Evolutionary conservation across 2,329 filamentous ascomycete species (phyloP).

Genomic region (Trichophaea hybrida): DNA sequence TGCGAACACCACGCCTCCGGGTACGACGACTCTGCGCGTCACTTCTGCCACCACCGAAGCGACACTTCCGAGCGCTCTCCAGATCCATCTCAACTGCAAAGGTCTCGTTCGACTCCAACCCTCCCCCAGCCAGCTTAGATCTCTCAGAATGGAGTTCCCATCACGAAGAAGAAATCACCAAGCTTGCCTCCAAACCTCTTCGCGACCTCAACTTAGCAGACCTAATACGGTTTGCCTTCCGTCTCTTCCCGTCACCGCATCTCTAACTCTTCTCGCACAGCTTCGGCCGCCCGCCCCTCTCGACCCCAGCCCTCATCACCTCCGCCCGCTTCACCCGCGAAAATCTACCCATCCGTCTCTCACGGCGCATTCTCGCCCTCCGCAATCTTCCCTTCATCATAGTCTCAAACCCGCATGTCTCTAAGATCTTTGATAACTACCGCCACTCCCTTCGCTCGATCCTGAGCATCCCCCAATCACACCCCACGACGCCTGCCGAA

Average conservation of each 20-base stretch:
- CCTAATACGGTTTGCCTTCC: slow-evolving; percentile 56
- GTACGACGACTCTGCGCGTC: background rate
- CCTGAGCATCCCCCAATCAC: slow-evolving; percentile 60
- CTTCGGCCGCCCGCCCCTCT: slow-evolving; percentile 71
- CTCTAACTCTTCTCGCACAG: slow-evolving; percentile 29
- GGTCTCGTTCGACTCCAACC: no score
- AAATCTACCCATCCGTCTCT: slow-evolving; percentile 79
- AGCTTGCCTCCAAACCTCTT: slow-evolving; percentile 61
- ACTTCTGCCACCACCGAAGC: background rate
- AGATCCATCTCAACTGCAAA: background rate
- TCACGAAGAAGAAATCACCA: slow-evolving; percentile 52
- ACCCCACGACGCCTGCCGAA: slow-evolving; percentile 64
- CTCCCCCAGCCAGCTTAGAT: background rate
- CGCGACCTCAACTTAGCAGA: slow-evolving; percentile 76
- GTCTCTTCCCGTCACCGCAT: background rate
- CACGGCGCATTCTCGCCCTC: slow-evolving; percentile 82
- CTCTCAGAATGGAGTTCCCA: background rate
- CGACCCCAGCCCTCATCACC: slow-evolving; percentile 61
- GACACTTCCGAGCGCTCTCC: background rate
- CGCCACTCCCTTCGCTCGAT: slow-evolving; percentile 82
- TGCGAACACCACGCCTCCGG: background rate
- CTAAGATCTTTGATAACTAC: slow-evolving; percentile 91
- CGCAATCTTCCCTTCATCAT: slow-evolving; percentile 94
- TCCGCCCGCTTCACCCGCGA: slow-evolving; percentile 94
- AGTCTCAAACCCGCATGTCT: slow-evolving; percentile 92